phyloP scores from a whole-genome alignment of 148 eudicot species.

The Amaranthus hypochondriacus region DNA sequence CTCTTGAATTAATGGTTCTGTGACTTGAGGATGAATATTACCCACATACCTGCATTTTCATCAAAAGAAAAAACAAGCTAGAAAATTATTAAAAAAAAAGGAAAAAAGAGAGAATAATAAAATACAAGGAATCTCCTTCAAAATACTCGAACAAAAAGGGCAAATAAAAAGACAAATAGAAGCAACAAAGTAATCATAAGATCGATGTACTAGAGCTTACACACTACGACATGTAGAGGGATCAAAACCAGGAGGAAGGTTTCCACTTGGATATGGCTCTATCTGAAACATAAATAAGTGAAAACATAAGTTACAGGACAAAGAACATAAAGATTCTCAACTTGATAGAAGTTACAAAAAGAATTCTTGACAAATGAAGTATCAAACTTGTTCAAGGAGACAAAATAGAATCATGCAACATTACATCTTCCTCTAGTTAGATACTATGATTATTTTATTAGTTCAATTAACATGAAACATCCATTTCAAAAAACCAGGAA shows the following conservation, averaged over 20 bases:
- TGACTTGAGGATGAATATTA: constrained; percentile 92
- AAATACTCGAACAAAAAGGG: not conserved
- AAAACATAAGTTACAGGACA: constrained; percentile 16
- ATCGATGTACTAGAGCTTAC: constrained; percentile 49
- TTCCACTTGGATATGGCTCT: constrained; percentile 96
- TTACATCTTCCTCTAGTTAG: too few species aligned
- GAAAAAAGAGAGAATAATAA: constrained; percentile 16
- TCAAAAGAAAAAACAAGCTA: constrained; percentile 53
- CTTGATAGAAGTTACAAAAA: too few species aligned
- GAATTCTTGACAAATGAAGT: too few species aligned
- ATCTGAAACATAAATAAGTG: constrained; percentile 61
- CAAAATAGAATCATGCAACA: too few species aligned
- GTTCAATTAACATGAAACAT: not conserved
- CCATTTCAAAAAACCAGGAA: not conserved
- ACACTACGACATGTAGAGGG: constrained; percentile 98
- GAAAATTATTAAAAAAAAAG: constrained; percentile 33
- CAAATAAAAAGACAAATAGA: not conserved
- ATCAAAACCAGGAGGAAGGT: constrained; percentile 99
- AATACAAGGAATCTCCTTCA: constrained; percentile 25
- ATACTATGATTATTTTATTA: not conserved
- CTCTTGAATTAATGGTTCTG: constrained; percentile 93
- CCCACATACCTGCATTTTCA: constrained; percentile 93
- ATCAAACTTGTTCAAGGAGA: not conserved
- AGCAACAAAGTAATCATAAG: not conserved
- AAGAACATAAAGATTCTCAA: too few species aligned